Conservation (phyloP, 495 filamentous ascomycete genomes). For the Aspergillus affinis region DNA sequence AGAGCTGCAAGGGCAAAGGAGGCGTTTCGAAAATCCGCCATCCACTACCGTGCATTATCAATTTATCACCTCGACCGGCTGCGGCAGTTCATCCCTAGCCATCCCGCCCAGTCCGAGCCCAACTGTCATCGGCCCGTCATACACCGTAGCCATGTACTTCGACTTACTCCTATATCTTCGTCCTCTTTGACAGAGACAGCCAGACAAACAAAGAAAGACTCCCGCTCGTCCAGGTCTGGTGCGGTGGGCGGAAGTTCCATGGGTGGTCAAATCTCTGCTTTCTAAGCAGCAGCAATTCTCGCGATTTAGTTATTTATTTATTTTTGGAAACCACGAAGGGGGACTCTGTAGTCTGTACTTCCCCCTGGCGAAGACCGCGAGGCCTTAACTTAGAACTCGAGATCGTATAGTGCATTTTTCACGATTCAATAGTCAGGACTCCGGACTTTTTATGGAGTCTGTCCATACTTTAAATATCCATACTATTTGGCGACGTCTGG, state of each 20-base stretch:
- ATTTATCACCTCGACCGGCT: background rate
- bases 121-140: background rate
- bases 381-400: background rate
- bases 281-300: background rate
- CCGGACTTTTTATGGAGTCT: background rate
- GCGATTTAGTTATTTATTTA: background rate
- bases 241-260: background rate
- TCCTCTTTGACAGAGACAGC: no score
- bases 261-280: background rate
- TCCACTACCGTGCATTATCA: background rate
- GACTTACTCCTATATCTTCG: no score
- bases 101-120: background rate
- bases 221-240: background rate
- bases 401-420: background rate
- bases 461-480: background rate
- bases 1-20: background rate
- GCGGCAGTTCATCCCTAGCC: no score
- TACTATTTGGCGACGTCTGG: background rate
- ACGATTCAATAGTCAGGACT: background rate
- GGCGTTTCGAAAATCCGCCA: background rate
- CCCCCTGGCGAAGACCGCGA: background rate
- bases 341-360: background rate
- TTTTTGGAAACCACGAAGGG: background rate
- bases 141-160: no score
- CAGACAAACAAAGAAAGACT: background rate